Base-by-base conservation (phyloP, 805 yeast species). In the Candida stauntonica region DNA sequence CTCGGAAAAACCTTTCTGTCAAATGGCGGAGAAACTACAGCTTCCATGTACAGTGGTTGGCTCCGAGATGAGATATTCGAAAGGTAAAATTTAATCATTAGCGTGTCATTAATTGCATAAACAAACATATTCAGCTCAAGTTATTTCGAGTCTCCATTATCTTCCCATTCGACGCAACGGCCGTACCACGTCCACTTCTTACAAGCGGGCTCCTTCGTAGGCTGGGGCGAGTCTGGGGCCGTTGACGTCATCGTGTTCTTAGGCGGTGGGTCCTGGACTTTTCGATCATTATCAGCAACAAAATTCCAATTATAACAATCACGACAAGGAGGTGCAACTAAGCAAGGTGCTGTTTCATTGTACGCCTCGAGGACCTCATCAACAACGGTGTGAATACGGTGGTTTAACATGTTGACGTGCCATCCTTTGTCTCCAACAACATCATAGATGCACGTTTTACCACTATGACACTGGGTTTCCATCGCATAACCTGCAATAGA, bases 391-490 rank as follows among this genome's bases (percentile, higher is more conserved):
- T 85, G 93, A 37, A 93, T 86, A 31, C 96, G 70, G 61, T 93
- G 99, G 60, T 91, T 87, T 46, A 85, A 68, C 60, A 93, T 64
- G 51, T 82, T 87, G 13, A 89, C 89, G 54, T 78, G 81, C 96
- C 97, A 91, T 3, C 97, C 97, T 47, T 73, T 66, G 50, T 93
- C 98, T 3, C 73, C 72, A 11, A 89, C 96, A 9, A 83, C 89
- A 54, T 93, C 98, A 62, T 91, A 93, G 20, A 81, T 72, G 60
- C 98, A 93, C 38, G 77, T 77, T 57, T 73, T 73, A 0, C 98
- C 99, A 0, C 95, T 75, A 59, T 93, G 99, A 58, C 99, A 93
- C 32, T 81, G 81, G 0, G 96, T 81, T 55, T 93, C 99, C 96
- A 93, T 81, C 9, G 98, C 99, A 60, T 87, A 93, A 0, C 99